Evolutionary conservation across 768 basidiomycete genomes (phyloP), one percentile per base, ranked within the genome.

Genomic region (Brasilioporus rufonigricans): DNA sequence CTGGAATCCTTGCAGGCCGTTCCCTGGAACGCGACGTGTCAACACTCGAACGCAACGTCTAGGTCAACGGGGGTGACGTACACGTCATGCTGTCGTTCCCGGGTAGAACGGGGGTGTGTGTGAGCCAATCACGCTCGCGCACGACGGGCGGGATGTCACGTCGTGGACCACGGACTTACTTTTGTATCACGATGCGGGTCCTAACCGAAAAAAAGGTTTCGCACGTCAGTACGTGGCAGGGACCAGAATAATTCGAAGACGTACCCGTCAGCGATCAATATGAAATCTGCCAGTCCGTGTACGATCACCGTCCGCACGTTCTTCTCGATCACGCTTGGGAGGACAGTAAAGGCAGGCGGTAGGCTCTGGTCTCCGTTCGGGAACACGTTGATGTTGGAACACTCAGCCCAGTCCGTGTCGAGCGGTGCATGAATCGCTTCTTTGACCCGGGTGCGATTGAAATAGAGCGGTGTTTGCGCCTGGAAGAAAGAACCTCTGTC

Each of bases 281-380:
- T 77, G 61, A 82, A 91, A 68, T 91, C 89, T 0, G 81, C 85
- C 47, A 89, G 73, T 0, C 89, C 89, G 48, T 91, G 88, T 5
- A 83, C 76, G 50, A 91, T 84, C 14, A 90, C 85, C 3, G 76
- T 80, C 48, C 86, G 75, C 50, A 80, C 72, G 66, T 76, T 89
- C 76, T 87, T 89, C 70, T 89, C 86, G 50, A 91, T 90, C 50
- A 88, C 87, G 57, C 75, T 84, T 6, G 89, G 87, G 4, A 91
- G 74, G 1, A 89, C 86, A 6, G 76, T 81, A 48, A 89, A 76
- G 0, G 80, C 78, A 9, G 87, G 77, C 0, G 87, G 87, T 3
- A 79, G 70, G 56, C 86, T 88, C 11, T 53, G 64, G 63, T 89
- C 89, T 13, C 82, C 82, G 4, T 74, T 61, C 2, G 81, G 79